Evolutionary conservation across 257 asterid species (phyloP).

Genomic region (Solanum bukasovii): DNA sequence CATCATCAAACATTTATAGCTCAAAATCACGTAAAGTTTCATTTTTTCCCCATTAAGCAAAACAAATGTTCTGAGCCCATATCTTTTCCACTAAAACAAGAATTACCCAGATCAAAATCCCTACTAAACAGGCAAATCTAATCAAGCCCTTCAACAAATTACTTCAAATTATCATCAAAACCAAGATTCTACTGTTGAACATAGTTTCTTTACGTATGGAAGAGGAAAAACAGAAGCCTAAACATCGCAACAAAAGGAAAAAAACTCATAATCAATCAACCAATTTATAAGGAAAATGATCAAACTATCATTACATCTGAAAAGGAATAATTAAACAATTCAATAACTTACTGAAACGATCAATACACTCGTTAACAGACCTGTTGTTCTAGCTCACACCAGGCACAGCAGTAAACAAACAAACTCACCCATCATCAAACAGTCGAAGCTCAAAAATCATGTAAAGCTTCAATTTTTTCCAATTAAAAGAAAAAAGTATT

Average conservation of each 20-base stretch:
- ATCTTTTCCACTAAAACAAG: not conserved
- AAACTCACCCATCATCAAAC: not conserved
- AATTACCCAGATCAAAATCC: not conserved
- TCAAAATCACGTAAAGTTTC: not conserved
- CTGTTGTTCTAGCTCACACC: not conserved
- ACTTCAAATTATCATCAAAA: not conserved
- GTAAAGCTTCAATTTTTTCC: not conserved
- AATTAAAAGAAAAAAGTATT: not conserved
- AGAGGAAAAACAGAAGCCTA: not conserved
- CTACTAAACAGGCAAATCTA: not conserved
- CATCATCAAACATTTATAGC: not conserved
- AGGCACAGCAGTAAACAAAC: not conserved
- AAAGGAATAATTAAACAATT: not conserved
- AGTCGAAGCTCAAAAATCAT: not conserved
- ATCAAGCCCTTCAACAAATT: not conserved
- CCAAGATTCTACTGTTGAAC: not conserved
- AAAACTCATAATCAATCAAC: not conserved
- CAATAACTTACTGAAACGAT: no score
- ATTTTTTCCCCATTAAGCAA: not conserved
- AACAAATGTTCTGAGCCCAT: not conserved
- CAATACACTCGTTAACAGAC: not conserved
- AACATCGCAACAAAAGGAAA: not conserved
- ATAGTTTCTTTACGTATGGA: not conserved
- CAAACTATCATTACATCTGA: not conserved
- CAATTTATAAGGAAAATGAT: not conserved